These are phyloP conservation scores for Kockovaella imperatae DNA, from an alignment of 768 basidiomycete genomes.

Conservation along the genomic window DNA sequence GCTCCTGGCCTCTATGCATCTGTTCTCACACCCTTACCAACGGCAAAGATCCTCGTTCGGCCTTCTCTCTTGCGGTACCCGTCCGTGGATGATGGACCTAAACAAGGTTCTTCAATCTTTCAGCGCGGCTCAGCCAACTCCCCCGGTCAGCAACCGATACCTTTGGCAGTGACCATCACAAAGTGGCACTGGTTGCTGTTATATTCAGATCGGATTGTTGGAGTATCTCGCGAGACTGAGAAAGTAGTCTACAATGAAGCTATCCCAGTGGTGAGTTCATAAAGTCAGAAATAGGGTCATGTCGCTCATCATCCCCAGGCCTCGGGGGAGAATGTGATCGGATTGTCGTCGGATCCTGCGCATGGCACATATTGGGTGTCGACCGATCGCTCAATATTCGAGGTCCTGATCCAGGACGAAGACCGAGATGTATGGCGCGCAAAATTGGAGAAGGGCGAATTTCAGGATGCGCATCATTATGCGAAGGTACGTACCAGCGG, in stretches of 20 bases:
- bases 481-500: constrained; percentile 58
- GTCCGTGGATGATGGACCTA: constrained; percentile 19
- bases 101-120: constrained; percentile 13
- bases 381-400: constrained; percentile 79
- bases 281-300: neutral
- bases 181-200: constrained; percentile 88
- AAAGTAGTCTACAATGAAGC: constrained; percentile 73
- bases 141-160: constrained; percentile 47
- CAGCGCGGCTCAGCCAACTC: constrained; percentile 10
- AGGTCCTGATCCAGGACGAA: constrained; percentile 76
- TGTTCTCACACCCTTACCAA: constrained; percentile 70
- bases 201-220: constrained; percentile 68
- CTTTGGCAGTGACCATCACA: constrained; percentile 71
- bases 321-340: constrained; percentile 63
- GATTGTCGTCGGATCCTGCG: constrained; percentile 73
- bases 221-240: constrained; percentile 71
- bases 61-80: constrained; percentile 40
- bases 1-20: constrained; percentile 80
- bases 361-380: constrained; percentile 90
- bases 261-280: constrained; percentile 61
- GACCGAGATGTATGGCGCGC: constrained; percentile 91
- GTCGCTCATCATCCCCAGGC: constrained; percentile 51
- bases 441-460: constrained; percentile 68
- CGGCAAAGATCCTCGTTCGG: constrained; percentile 50
- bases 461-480: constrained; percentile 68